Conservation (phyloP, 495 filamentous ascomycete species). For the Penicillium cosmopolitanum region DNA sequence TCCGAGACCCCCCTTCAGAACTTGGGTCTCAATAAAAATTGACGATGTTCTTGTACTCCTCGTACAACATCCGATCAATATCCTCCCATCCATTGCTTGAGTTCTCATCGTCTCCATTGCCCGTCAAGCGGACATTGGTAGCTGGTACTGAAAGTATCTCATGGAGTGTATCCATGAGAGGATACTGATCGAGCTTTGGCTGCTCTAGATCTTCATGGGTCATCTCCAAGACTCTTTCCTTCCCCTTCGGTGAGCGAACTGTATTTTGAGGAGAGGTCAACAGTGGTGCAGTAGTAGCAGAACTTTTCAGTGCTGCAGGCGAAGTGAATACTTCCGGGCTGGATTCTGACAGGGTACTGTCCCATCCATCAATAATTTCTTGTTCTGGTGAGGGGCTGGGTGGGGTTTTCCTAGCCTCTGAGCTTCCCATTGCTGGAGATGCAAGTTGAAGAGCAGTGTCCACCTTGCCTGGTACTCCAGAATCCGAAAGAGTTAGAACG, state of each 20-base stretch:
- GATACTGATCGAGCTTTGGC: neutral
- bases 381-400: neutral
- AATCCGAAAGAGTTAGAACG: neutral
- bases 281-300: constrained; percentile 3
- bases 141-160: neutral
- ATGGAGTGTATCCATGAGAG: neutral
- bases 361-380: constrained; percentile 13
- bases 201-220: neutral
- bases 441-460: neutral
- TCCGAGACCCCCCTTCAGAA: neutral
- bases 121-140: neutral
- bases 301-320: neutral
- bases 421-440: neutral
- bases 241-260: constrained; percentile 6
- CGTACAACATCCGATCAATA: constrained; percentile 37
- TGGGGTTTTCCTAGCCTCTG: neutral
- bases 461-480: neutral
- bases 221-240: constrained; percentile 4
- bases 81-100: constrained; percentile 29
- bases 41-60: constrained; percentile 46
- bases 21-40: constrained; percentile 34
- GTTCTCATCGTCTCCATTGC: neutral
- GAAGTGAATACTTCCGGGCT: constrained; percentile 6
- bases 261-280: neutral
- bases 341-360: constrained; percentile 3